Percentiles rank a stretch among this genome's conserved stretches.
These are phyloP conservation scores for Erythrobasidium yunnanense DNA, from an alignment of 768 basidiomycete species.

Conservation along the genomic window DNA sequence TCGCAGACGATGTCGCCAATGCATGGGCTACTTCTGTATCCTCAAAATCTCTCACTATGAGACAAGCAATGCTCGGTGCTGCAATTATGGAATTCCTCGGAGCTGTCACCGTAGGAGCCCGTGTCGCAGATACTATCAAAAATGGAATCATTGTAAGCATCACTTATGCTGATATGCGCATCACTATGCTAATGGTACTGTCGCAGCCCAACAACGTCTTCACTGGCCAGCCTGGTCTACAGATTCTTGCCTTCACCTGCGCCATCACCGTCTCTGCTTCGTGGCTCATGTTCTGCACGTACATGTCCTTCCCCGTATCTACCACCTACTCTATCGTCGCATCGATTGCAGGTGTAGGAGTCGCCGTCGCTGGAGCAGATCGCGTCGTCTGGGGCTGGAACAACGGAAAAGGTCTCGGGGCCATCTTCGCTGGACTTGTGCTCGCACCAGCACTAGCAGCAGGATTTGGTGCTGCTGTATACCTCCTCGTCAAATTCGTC, in stretches of 20 bases:
- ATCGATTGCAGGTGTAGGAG: conserved; percentile 45
- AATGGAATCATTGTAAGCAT: conserved; percentile 43
- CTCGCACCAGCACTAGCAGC: conserved; percentile 37
- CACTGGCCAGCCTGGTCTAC: conserved; percentile 42
- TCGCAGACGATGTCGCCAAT: conserved; percentile 40
- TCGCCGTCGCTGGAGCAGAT: conserved; percentile 39
- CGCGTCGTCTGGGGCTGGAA: conserved; percentile 47
- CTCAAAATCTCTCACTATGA: conserved; percentile 42
- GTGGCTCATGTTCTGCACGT: conserved; percentile 41
- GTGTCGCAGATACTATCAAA: conserved; percentile 43
- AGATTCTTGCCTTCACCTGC: conserved; percentile 45
- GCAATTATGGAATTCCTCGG: conserved; percentile 43
- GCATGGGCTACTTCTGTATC: conserved; percentile 44
- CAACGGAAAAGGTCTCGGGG: conserved; percentile 41
- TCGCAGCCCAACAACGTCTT: conserved; percentile 36
- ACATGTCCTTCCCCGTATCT: conserved; percentile 43
- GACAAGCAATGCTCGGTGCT: conserved; percentile 43
- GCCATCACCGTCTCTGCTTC: conserved; percentile 40
- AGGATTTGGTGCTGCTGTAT: conserved; percentile 42
- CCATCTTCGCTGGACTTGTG: conserved; percentile 42
- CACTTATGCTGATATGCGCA: background rate
- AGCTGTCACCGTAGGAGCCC: conserved; percentile 44
- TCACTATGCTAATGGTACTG: background rate
- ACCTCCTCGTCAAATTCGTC: conserved; percentile 41
- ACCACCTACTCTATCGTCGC: conserved; percentile 46